A percentile compares a stretch with the other conserved stretches of the same genome.
phyloP scores from a whole-genome alignment of 2,329 filamentous ascomycete species.

The Colletotrichum lini region DNA sequence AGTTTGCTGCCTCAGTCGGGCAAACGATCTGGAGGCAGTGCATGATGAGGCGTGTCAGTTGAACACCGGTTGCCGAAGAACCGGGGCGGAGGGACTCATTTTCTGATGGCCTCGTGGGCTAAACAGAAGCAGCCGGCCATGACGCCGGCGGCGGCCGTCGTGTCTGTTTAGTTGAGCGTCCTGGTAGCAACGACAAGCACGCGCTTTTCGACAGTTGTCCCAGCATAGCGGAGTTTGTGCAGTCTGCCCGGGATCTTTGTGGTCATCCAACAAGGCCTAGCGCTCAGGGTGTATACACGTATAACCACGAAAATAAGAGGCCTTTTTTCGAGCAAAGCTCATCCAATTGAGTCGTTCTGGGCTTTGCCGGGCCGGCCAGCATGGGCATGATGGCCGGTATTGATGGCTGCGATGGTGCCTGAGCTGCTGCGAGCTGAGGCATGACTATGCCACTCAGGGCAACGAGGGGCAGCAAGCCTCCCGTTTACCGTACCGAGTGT shows the following conservation, averaged over 20 bases:
- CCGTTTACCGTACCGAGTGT: not conserved
- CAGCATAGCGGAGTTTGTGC: slow-evolving; percentile 24
- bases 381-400: slow-evolving; percentile 25
- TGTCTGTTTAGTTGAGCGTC: slow-evolving; percentile 1
- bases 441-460: not conserved
- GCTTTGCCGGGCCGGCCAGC: slow-evolving; percentile 14
- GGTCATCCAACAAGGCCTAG: not conserved
- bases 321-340: slow-evolving; percentile 20
- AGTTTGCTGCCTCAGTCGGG: slow-evolving; percentile 5
- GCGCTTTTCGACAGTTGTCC: slow-evolving; percentile 1
- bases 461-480: slow-evolving; percentile 1
- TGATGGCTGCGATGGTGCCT: slow-evolving; percentile 3
- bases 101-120: slow-evolving; percentile 19
- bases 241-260: slow-evolving; percentile 16
- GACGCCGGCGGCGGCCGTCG: slow-evolving; percentile 2
- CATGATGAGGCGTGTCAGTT: not conserved
- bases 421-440: not conserved
- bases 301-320: slow-evolving; percentile 16
- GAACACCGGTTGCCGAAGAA: too few species aligned
- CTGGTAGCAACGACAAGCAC: slow-evolving; percentile 3
- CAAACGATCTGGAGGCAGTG: slow-evolving; percentile 15
- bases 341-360: slow-evolving; percentile 10
- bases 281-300: not conserved
- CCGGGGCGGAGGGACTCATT: not conserved
- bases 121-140: slow-evolving; percentile 12